phyloP scores from a whole-genome alignment of 352 stramenopile species.

The Salisapilia sapeloensis region DNA sequence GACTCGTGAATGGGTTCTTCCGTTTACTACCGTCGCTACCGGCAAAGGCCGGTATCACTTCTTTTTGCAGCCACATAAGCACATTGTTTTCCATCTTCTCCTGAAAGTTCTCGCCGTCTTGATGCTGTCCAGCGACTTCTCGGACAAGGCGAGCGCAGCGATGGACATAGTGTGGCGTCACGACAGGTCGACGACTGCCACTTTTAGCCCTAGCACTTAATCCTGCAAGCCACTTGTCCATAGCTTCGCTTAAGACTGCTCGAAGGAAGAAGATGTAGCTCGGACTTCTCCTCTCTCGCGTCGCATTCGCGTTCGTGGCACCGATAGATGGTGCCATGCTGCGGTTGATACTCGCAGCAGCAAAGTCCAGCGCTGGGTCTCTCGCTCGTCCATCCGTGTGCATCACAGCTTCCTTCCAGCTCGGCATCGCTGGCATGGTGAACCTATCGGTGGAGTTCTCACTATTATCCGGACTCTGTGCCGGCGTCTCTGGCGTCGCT shows the following conservation, averaged over 20 bases:
- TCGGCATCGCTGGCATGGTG: constrained; percentile 6
- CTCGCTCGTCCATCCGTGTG: too few species aligned
- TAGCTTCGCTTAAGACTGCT: constrained; percentile 63
- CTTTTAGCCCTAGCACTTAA: constrained; percentile 37
- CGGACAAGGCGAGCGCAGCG: constrained; percentile 71
- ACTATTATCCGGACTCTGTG: constrained; percentile 47
- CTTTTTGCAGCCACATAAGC: constrained; percentile 74
- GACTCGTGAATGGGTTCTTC: constrained; percentile 71
- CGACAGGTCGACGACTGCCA: constrained; percentile 61
- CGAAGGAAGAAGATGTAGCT: constrained; percentile 81
- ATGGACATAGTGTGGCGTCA: constrained; percentile 70
- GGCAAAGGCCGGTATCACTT: constrained; percentile 66
- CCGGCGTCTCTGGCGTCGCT: constrained; percentile 22
- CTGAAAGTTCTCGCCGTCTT: constrained; percentile 68
- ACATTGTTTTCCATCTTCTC: constrained; percentile 75
- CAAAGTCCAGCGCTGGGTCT: constrained; percentile 57
- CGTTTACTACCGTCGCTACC: constrained; percentile 60
- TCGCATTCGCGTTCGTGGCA: constrained; percentile 59
- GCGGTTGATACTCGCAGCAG: constrained; percentile 56
- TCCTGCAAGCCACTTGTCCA: constrained; percentile 83
- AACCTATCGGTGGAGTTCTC: too few species aligned
- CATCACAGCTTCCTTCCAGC: too few species aligned
- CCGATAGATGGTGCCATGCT: constrained; percentile 57
- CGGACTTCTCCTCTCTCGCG: constrained; percentile 47
- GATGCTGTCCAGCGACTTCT: constrained; percentile 70